A percentile compares a stretch with the other conserved stretches of the same genome.
These are phyloP conservation scores for Ramicandelaber brevisporus DNA, from an alignment of 192 early-diverging fungal genomes.

Conservation along the genomic window DNA sequence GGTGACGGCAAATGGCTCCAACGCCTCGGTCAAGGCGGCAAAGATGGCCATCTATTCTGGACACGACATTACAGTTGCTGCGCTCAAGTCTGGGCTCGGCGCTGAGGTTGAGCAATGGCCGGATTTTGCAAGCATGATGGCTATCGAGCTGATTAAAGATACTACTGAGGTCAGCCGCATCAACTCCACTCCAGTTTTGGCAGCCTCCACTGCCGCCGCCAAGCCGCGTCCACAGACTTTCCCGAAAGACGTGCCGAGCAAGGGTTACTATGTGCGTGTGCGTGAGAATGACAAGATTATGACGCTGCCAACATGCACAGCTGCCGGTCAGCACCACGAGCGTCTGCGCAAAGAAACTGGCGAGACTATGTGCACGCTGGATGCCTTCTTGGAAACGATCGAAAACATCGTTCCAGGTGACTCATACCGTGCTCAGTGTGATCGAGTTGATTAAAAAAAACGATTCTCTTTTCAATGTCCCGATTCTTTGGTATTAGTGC, in stretches of 20 bases:
- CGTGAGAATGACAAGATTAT: constrained; percentile 13
- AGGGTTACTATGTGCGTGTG: constrained; percentile 19
- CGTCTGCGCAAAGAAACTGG: no score
- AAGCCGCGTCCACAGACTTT: constrained; percentile 7
- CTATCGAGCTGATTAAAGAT: constrained; percentile 15
- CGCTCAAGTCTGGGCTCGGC: constrained; percentile 11
- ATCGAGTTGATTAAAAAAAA: no score
- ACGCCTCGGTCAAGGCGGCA: no score
- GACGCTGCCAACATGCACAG: constrained; percentile 13
- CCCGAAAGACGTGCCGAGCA: no score
- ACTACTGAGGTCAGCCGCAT: no score
- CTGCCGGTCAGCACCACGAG: constrained; percentile 15
- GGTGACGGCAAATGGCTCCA: no score
- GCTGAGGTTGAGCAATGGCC: constrained; percentile 8
- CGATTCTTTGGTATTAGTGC: no score
- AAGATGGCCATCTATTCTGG: constrained; percentile 17
- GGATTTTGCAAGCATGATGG: constrained; percentile 9
- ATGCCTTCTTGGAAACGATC: constrained; percentile 18
- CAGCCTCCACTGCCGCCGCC: constrained; percentile 3
- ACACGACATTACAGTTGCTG: constrained; percentile 16
- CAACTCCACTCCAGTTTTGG: constrained; percentile 6
- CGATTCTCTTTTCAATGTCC: no score
- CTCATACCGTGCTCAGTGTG: no score
- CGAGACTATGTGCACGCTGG: constrained; percentile 12
- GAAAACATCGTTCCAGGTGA: constrained; percentile 10